Conservation (phyloP, 768 basidiomycete genomes). For the Pisolithus orientalis region DNA sequence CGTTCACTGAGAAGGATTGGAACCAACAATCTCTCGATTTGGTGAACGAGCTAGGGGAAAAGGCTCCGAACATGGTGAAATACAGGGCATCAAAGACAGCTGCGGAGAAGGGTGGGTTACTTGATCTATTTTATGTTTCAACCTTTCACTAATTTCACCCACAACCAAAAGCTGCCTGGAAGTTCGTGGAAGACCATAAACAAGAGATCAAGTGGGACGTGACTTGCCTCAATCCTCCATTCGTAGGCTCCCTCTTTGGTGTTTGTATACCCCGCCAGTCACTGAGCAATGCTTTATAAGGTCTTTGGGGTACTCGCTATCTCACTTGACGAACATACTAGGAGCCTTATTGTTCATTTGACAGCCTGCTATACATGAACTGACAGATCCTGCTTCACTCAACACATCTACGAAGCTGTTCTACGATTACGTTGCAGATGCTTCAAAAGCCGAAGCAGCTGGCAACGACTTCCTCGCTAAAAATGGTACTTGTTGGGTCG, state of each 20-base stretch:
- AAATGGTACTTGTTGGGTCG: conserved; percentile 33
- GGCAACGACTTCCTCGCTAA: conserved; percentile 20
- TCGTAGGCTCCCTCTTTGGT: conserved; percentile 15
- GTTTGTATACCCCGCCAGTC: neutral
- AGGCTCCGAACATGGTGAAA: conserved; percentile 31
- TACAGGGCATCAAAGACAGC: conserved; percentile 62
- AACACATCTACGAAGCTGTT: conserved; percentile 34
- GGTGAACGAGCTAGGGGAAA: conserved; percentile 37
- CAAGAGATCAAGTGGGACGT: conserved; percentile 33
- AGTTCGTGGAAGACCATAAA: conserved; percentile 32
- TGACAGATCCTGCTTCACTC: conserved; percentile 28
- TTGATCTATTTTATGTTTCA: neutral
- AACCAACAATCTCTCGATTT: conserved; percentile 40
- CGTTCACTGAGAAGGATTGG: conserved; percentile 54
- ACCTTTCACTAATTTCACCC: neutral
- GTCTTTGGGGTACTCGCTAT: conserved; percentile 22
- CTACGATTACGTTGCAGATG: conserved; percentile 28
- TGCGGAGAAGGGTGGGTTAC: conserved; percentile 47
- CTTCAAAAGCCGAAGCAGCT: conserved; percentile 12
- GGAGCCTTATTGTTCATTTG: neutral
- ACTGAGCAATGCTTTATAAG: conserved; percentile 2
- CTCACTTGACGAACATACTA: neutral
- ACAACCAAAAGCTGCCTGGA: conserved; percentile 40
- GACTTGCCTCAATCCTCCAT: conserved; percentile 34
- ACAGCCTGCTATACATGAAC: conserved; percentile 41